Evolutionary conservation across 345 rosid species (phyloP), one percentile per base, ranked within the genome.

Genomic region (Citrus unshiu): DNA sequence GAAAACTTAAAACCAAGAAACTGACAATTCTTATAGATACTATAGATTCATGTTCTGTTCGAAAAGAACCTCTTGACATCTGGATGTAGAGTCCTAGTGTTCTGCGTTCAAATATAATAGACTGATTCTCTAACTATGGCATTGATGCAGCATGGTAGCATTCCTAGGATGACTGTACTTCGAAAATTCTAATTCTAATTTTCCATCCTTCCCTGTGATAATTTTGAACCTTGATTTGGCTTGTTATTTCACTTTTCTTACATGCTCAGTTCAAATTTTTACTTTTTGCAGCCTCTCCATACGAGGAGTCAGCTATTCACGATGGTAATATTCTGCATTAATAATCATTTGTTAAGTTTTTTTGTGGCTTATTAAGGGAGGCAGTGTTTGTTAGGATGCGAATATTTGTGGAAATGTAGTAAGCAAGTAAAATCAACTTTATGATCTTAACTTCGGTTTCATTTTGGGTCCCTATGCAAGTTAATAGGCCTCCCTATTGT

Each of bases 291-390:
- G 99, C 99, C 99, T 64, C 90, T 95, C 72, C 93, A n/a, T 35
- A 91, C 96, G 1, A 93, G 97, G 86, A 95, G 90, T 73, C 91
- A 71, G 51, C 91, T 95, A 40, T 95, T 89, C 74, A 86, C 91
- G 12, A 93, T 91, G 96, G 99, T 95, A 77, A 80, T 68, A 14
- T 64, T 76, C 67, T 70, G 59, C 32, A 66, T 25, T 81, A n/a
- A 40, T 5, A 18, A 54, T 40, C 43, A 24, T 29, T 37, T 64
- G 18, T 30, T 9, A 14, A 68, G 58, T 34, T 51, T 73, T 51
- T 51, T 68, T 30, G 18, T 77, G 7, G 57, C 29, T 56, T 75
- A 35, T 24, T 35, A 56, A 34, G 54, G 13, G 70, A 37, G 7
- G 6, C 21, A 27, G 35, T 67, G 66, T 64, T 61, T 73, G 29